Conservation (phyloP, 2,329 filamentous ascomycete species). For the Sporothrix curviconia region DNA sequence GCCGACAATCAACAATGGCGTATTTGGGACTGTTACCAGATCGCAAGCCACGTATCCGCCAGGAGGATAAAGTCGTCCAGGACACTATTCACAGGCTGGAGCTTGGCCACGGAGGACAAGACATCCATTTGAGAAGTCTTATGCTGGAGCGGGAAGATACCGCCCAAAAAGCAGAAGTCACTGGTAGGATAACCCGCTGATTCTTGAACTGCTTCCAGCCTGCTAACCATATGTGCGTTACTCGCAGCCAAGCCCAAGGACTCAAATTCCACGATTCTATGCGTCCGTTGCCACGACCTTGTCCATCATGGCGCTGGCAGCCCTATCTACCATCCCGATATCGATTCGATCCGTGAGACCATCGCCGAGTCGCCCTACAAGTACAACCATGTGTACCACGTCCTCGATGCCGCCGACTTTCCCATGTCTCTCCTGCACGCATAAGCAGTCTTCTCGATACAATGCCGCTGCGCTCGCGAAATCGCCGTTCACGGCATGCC, state of each 20-base stretch:
- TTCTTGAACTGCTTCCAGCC: no score
- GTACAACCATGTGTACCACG: slow-evolving; percentile 90
- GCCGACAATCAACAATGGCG: slow-evolving; percentile 43
- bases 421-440: slow-evolving; percentile 81
- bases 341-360: slow-evolving; percentile 74
- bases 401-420: slow-evolving; percentile 93
- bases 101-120: slow-evolving; percentile 35
- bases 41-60: slow-evolving; percentile 16
- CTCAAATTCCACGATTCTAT: slow-evolving; percentile 49
- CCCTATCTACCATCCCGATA: slow-evolving; percentile 71
- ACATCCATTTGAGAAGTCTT: slow-evolving; percentile 38
- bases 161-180: slow-evolving; percentile 4
- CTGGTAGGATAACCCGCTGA: neutral
- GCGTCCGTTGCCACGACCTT: slow-evolving; percentile 80
- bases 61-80: slow-evolving; percentile 43
- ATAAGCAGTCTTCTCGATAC: slow-evolving; percentile 65
- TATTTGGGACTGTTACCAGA: slow-evolving; percentile 36
- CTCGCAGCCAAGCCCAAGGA: neutral
- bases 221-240: neutral
- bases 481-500: slow-evolving; percentile 64
- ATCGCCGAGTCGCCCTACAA: slow-evolving; percentile 84
- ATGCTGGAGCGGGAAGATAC: neutral
- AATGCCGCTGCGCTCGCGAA: slow-evolving; percentile 69
- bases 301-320: slow-evolving; percentile 66
- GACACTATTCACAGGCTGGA: slow-evolving; percentile 39